These are phyloP conservation scores for Proteromonas lacertae DNA, from an alignment of 352 stramenopile genomes.

Conservation along the genomic window DNA sequence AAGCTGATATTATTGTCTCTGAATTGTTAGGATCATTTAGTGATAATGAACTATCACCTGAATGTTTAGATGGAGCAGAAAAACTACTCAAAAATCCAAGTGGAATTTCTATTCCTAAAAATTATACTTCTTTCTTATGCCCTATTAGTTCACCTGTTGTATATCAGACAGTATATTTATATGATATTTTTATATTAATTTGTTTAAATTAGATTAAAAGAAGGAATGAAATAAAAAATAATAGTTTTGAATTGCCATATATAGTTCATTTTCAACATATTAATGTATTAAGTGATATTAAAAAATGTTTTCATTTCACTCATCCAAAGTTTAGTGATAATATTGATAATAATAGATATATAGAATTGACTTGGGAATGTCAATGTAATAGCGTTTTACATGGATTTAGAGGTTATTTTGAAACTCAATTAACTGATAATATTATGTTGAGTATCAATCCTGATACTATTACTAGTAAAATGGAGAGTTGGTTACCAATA, in stretches of 20 bases:
- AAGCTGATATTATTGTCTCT: conserved; percentile 66
- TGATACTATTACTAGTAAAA: conserved; percentile 58
- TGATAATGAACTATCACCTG: conserved; percentile 91
- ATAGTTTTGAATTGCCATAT: conserved; percentile 66
- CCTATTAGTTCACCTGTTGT: conserved; percentile 56
- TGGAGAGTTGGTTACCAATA: conserved; percentile 97
- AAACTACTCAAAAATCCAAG: conserved; percentile 40
- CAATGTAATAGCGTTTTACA: conserved; percentile 23
- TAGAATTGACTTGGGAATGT: background rate
- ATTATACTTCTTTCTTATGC: conserved; percentile 67
- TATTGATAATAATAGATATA: conserved; percentile 40
- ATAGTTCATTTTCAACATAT: conserved; percentile 73
- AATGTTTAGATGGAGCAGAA: conserved; percentile 79
- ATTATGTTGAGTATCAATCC: conserved; percentile 72
- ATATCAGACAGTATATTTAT: conserved; percentile 10
- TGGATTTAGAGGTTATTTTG: conserved; percentile 78
- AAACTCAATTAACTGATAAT: conserved; percentile 60
- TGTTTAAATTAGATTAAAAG: background rate
- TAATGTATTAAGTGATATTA: conserved; percentile 30
- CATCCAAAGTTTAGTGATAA: conserved; percentile 18
- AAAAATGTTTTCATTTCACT: conserved; percentile 60
- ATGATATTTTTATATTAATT: background rate
- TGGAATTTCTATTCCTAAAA: conserved; percentile 42
- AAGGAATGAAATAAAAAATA: conserved; percentile 59
- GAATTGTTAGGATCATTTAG: conserved; percentile 71